Conservation (phyloP, 352 stramenopile species). For the Aphanomyces cochlioides region DNA sequence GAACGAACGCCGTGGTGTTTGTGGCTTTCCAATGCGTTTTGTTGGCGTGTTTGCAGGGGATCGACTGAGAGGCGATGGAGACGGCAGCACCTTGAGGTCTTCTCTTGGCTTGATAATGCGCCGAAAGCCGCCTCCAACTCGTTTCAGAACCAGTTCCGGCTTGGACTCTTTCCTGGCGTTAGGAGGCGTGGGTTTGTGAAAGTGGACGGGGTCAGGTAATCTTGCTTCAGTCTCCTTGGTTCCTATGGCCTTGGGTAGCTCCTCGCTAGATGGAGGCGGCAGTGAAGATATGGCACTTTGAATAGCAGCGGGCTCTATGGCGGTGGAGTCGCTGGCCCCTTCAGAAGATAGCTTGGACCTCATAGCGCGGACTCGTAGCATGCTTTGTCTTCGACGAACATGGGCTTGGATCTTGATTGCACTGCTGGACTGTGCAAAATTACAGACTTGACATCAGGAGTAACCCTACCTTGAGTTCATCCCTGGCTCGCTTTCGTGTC, state of each 20-base stretch:
- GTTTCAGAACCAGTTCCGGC: slow-evolving; percentile 16
- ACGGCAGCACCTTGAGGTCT: background rate
- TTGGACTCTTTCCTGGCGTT: background rate
- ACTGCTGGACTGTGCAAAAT: background rate
- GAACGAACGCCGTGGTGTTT: slow-evolving; percentile 6
- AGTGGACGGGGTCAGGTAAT: background rate
- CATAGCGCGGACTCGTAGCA: background rate
- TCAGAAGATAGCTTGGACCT: background rate
- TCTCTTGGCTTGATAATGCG: slow-evolving; percentile 8
- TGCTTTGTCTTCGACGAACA: background rate
- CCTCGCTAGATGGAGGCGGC: no score
- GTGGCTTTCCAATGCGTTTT: slow-evolving; percentile 5
- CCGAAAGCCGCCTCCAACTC: slow-evolving; percentile 27
- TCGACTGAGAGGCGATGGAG: background rate
- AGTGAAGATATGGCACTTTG: no score
- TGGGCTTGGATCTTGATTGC: slow-evolving; percentile 10
- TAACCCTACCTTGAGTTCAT: no score
- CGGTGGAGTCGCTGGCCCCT: no score
- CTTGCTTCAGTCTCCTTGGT: slow-evolving; percentile 6
- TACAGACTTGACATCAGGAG: background rate
- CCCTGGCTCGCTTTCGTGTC: background rate
- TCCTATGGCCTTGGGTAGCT: background rate
- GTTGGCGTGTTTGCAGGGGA: background rate
- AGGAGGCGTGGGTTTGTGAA: background rate
- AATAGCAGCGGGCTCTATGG: no score